Evolutionary conservation across 805 yeast species (phyloP).

Genomic region (Lipomyces spencermartinsiae): DNA sequence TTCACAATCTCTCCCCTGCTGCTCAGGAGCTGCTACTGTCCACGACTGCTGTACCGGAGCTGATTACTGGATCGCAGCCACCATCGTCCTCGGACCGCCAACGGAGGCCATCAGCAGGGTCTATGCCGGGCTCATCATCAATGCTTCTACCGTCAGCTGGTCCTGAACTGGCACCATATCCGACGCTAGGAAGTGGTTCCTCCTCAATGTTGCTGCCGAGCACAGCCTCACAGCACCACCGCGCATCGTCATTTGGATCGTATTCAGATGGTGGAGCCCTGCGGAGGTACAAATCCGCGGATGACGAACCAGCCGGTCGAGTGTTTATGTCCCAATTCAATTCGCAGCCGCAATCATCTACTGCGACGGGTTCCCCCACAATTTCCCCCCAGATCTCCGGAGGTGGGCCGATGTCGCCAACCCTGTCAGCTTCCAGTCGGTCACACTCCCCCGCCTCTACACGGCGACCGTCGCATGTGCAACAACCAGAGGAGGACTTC

Average conservation of each 20-base stretch:
- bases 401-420: conserved; percentile 24
- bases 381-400: conserved; percentile 17
- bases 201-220: conserved; percentile 9
- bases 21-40: conserved; percentile 37
- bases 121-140: conserved; percentile 17
- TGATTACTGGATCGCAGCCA: conserved; percentile 15
- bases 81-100: conserved; percentile 2
- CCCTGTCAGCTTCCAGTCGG: conserved; percentile 13
- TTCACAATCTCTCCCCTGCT: conserved; percentile 33
- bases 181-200: conserved; percentile 15
- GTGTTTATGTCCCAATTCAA: conserved; percentile 6
- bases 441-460: conserved; percentile 22
- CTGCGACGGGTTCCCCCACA: conserved; percentile 25
- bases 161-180: conserved; percentile 30
- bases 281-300: conserved; percentile 33
- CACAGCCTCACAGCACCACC: conserved; percentile 17
- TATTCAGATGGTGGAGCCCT: conserved; percentile 26
- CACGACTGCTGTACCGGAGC: conserved; percentile 29
- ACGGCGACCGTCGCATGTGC: conserved; percentile 16
- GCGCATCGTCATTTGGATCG: conserved; percentile 29
- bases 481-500: conserved; percentile 30
- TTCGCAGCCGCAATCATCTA: conserved; percentile 4
- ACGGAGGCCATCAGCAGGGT: conserved; percentile 25
- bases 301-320: conserved; percentile 20
- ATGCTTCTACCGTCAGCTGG: conserved; percentile 34